Conservation (phyloP, 2,329 filamentous ascomycete genomes). For the Pseudocercospora cruenta region DNA sequence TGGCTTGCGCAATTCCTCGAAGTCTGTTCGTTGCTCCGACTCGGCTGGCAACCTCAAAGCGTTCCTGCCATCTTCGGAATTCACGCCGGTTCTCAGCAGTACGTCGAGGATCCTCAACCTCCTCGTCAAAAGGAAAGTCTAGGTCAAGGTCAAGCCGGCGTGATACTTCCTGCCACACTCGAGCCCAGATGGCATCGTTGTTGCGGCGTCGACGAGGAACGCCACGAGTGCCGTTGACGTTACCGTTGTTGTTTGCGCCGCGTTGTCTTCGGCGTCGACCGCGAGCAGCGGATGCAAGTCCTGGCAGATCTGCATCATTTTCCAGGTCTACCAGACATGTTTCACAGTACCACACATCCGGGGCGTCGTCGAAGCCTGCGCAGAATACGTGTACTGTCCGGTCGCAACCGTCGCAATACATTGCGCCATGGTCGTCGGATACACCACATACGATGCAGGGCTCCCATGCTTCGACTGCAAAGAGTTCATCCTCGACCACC, state of each 20-base stretch:
- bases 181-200: conserved; percentile 65
- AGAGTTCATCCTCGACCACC: conserved; percentile 60
- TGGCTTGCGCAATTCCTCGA: conserved; percentile 58
- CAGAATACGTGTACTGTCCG: conserved; percentile 90
- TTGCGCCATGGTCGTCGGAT: conserved; percentile 77
- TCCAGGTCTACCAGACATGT: conserved; percentile 61
- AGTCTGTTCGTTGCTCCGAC: conserved; percentile 70
- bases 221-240: conserved; percentile 9
- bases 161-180: conserved; percentile 90
- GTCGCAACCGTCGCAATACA: conserved; percentile 91
- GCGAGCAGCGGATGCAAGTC: conserved; percentile 32
- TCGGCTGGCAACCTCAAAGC: conserved; percentile 78
- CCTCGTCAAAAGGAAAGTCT: conserved; percentile 82
- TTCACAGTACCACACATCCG: conserved; percentile 79
- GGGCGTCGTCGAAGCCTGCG: conserved; percentile 71
- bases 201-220: conserved; percentile 34
- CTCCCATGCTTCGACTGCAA: conserved; percentile 62
- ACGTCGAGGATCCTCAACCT: conserved; percentile 62
- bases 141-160: conserved; percentile 76
- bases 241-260: conserved; percentile 19
- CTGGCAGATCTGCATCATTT: conserved; percentile 33
- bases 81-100: conserved; percentile 61
- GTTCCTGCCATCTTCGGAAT: conserved; percentile 76
- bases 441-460: conserved; percentile 85
- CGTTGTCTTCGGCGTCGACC: conserved; percentile 28